phyloP scores from a whole-genome alignment of 257 asterid genomes.

The Nicotiana otophora region DNA sequence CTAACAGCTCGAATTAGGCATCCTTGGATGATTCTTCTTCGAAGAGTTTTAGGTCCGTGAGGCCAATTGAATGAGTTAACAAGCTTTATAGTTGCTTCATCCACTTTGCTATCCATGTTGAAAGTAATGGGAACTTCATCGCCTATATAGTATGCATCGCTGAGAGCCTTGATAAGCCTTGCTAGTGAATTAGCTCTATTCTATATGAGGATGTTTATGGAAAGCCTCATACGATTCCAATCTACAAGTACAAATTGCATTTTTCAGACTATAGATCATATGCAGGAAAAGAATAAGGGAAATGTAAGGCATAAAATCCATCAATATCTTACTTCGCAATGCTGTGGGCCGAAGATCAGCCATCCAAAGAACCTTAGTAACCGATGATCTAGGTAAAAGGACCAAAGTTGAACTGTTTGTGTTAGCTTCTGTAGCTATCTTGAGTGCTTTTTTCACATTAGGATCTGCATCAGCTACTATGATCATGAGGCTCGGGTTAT shows the following conservation, averaged over 20 bases:
- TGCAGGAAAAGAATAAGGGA: neutral
- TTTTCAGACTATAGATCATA: neutral
- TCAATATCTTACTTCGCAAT: constrained; percentile 56
- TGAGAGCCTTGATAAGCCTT: constrained; percentile 75
- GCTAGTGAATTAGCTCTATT: constrained; percentile 58
- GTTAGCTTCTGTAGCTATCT: constrained; percentile 57
- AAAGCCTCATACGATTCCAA: constrained; percentile 77
- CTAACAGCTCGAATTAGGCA: constrained; percentile 90
- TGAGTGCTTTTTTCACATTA: constrained; percentile 68
- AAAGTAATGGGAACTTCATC: constrained; percentile 70
- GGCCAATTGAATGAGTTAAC: constrained; percentile 77
- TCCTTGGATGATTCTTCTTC: constrained; percentile 89
- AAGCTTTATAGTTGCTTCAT: constrained; percentile 58
- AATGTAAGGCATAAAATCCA: neutral
- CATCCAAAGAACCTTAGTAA: constrained; percentile 82
- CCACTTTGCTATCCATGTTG: constrained; percentile 93
- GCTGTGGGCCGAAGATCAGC: constrained; percentile 83
- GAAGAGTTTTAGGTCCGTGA: constrained; percentile 67
- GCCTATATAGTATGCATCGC: constrained; percentile 66
- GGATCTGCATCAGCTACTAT: constrained; percentile 53
- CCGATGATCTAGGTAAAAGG: constrained; percentile 56
- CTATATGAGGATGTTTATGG: constrained; percentile 79
- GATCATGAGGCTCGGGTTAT: constrained; percentile 78
- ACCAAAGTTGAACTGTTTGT: constrained; percentile 42
- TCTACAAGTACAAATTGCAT: constrained; percentile 35